Evolutionary conservation across 108 stramenopile species (phyloP), one percentile per base, ranked within the genome.

Genomic region (Seminavis robusta): DNA sequence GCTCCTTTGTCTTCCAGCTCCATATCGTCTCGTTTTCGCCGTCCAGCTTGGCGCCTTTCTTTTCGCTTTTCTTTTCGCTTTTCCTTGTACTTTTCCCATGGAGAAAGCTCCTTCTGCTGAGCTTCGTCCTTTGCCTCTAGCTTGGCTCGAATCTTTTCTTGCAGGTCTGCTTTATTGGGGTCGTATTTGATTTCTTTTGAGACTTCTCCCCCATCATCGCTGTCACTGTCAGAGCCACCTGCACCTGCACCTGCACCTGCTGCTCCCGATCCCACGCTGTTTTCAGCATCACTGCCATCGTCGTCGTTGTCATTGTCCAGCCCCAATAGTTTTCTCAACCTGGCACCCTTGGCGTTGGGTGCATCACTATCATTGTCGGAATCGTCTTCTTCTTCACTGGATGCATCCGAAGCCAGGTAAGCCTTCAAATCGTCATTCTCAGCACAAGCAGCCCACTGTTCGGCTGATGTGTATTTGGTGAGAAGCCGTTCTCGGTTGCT

Each of bases 401-500:
- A 90, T 49, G 56, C 59, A 58, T 91, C 89, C 45, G 88, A 90
- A 24, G 93, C 95, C 37, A 94, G 55, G 61, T 97, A 94, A 21
- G 87, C 87, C 69, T 77, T 76, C 37, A 97, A 61, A 53, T 95
- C 96, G 56, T 90, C 90, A 19, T 73, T 74, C 41, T 92, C 94
- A 2, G 78, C 62, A 55, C 90, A 51, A 16, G 84, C 84, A 55
- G 75, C 55, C 96, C 96, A 97, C 20, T 52, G 41, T 28, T 63
- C 65, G 1, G 66, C 71, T 43, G 71, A 69, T 7, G 71, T 76
- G 45, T 84, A 83, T 48, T 79, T 74, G 13, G 94, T 94, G 44
- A 98, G 67, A 45, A 61, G 76, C 30, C 60, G 74, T 56, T 94
- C 92, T 41, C 97, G 71, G 23, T 95, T 88, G 13, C 51, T 51